These are phyloP conservation scores for Ophiostoma sp. DNA, from an alignment of 2,329 filamentous ascomycete genomes.

Conservation along the genomic window DNA sequence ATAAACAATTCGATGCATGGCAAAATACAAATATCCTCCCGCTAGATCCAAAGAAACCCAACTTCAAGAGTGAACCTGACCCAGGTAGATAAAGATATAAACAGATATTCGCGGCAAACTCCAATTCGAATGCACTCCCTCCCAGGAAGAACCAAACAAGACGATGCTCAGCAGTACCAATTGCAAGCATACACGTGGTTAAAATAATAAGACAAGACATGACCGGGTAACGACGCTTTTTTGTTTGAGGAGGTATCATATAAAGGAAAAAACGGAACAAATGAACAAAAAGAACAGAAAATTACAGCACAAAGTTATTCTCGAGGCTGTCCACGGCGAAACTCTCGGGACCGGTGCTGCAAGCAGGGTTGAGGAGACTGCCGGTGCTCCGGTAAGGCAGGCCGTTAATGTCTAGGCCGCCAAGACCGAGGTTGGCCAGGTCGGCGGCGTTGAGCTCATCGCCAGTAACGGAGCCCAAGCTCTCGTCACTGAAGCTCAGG, in stretches of 20 bases:
- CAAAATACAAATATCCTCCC: neutral
- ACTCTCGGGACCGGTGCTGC: constrained; percentile 27
- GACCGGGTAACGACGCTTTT: neutral
- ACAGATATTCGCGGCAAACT: neutral
- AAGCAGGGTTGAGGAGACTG: constrained; percentile 22
- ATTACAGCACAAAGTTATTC: constrained; percentile 29
- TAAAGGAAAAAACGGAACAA: neutral
- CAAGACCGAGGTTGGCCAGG: constrained; percentile 38
- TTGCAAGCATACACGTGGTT: neutral
- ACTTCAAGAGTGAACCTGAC: constrained; percentile 5
- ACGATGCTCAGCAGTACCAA: neutral
- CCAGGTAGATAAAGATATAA: neutral
- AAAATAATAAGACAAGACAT: neutral
- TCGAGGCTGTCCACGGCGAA: constrained; percentile 42
- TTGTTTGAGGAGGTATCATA: neutral
- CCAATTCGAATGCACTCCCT: neutral
- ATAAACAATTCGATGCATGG: too few relatives aligned
- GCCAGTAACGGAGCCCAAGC: constrained; percentile 46
- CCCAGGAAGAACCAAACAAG: neutral
- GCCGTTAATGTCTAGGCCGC: constrained; percentile 39
- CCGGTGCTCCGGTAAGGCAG: constrained; percentile 35
- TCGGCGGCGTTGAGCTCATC: constrained; percentile 47
- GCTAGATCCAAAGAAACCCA: neutral
- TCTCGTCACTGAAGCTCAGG: constrained; percentile 53
- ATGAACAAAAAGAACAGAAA: constrained; percentile 28